These are phyloP conservation scores for Piper betle DNA, from an alignment of 164 flowering plant genomes.

Conservation along the genomic window DNA sequence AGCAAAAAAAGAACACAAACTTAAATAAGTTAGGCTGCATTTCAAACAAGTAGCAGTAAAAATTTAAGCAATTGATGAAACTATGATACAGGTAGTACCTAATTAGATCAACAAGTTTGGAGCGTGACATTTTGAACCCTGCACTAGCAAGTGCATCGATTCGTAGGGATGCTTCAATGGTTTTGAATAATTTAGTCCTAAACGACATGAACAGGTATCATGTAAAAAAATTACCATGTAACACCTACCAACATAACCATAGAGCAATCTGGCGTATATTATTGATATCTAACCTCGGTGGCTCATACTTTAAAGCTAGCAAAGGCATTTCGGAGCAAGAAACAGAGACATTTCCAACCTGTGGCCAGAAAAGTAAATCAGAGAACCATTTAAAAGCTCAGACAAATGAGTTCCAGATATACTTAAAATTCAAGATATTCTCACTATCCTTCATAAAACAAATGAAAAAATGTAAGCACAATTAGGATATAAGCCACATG, in stretches of 20 bases:
- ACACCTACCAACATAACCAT: constrained; percentile 3
- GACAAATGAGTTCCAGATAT: too few species aligned
- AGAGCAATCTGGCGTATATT: not conserved
- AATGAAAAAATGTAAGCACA: not conserved
- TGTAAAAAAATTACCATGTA: not conserved
- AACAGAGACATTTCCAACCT: too few species aligned
- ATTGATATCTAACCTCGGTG: too few species aligned
- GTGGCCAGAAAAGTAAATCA: too few species aligned
- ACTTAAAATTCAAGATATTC: too few species aligned
- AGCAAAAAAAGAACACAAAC: too few species aligned
- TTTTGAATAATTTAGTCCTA: constrained; percentile 65
- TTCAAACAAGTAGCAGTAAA: not conserved
- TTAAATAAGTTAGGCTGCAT: too few species aligned
- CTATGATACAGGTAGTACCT: constrained; percentile 29
- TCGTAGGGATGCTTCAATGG: constrained; percentile 72
- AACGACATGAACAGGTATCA: not conserved
- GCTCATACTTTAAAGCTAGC: too few species aligned
- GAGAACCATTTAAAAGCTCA: too few species aligned
- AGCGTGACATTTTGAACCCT: constrained; percentile 80
- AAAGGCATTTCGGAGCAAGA: too few species aligned
- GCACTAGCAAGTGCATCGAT: constrained; percentile 92
- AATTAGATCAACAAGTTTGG: constrained; percentile 70
- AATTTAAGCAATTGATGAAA: not conserved
- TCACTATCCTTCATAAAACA: not conserved
- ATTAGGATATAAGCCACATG: not conserved